Percentiles rank a stretch among this genome's conserved stretches.
Conservation (phyloP, 345 rosid genomes). For the Sisymbrium irio region DNA sequence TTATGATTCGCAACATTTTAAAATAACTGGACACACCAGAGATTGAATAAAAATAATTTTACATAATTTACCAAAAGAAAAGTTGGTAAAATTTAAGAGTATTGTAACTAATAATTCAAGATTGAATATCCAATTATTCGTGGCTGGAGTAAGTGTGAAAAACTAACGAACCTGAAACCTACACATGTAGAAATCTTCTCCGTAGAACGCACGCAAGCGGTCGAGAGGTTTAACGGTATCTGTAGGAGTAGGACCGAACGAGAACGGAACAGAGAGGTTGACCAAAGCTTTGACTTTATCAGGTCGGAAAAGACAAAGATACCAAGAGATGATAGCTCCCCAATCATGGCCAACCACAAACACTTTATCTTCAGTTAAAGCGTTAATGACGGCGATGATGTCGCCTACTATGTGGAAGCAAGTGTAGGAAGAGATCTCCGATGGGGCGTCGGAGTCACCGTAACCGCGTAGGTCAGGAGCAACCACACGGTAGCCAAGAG, state of each 20-base stretch:
- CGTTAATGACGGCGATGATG: slow-evolving; percentile 13
- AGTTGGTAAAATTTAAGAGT: background rate
- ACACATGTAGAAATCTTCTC: slow-evolving; percentile 70
- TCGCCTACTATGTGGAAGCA: slow-evolving; percentile 32
- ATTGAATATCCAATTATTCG: background rate
- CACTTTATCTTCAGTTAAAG: slow-evolving; percentile 28
- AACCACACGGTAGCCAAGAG: slow-evolving; percentile 32
- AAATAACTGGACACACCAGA: too few relatives aligned
- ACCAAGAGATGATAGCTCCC: slow-evolving; percentile 40
- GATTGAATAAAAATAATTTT: too few relatives aligned
- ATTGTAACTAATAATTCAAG: background rate
- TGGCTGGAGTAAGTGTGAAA: background rate
- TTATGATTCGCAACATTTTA: too few relatives aligned
- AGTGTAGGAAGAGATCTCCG: slow-evolving; percentile 29
- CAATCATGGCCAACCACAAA: slow-evolving; percentile 40
- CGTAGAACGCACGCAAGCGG: slow-evolving; percentile 42
- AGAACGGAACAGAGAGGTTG: slow-evolving; percentile 33
- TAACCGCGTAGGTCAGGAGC: slow-evolving; percentile 41
- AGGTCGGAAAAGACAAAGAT: slow-evolving; percentile 28
- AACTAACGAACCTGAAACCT: slow-evolving; percentile 67
- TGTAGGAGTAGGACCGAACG: background rate
- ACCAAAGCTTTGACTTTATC: slow-evolving; percentile 36
- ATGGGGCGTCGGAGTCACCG: slow-evolving; percentile 30
- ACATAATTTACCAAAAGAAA: background rate
- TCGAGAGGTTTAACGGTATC: slow-evolving; percentile 42